Percentiles rank a stretch among this genome's conserved stretches.
These are phyloP conservation scores for Maudiozyma pseudohumilis DNA, from an alignment of 805 yeast species.

Conservation along the genomic window DNA sequence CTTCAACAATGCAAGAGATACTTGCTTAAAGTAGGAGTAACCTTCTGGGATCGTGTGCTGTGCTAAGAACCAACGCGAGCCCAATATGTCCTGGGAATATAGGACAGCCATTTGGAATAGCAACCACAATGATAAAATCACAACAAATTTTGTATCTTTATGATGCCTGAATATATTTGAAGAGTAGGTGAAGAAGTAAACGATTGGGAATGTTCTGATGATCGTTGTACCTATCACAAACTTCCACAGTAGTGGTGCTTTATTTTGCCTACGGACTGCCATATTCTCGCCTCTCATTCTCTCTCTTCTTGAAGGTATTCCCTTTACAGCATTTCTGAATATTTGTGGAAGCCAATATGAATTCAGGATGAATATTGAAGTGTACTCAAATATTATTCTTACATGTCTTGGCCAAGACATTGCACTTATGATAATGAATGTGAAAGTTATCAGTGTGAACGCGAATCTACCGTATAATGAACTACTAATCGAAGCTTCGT, in stretches of 20 bases:
- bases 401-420: constrained; percentile 52
- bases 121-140: constrained; percentile 45
- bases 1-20: constrained; percentile 20
- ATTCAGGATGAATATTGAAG: constrained; percentile 41
- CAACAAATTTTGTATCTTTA: constrained; percentile 42
- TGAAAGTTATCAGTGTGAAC: constrained; percentile 41
- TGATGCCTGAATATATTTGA: constrained; percentile 65
- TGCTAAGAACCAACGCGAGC: constrained; percentile 79
- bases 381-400: constrained; percentile 49
- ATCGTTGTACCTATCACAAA: constrained; percentile 62
- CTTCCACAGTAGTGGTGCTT: constrained; percentile 61
- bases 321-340: constrained; percentile 45
- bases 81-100: constrained; percentile 54
- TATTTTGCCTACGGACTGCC: constrained; percentile 21
- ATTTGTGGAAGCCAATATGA: constrained; percentile 89
- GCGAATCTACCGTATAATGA: constrained; percentile 49
- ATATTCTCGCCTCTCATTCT: constrained; percentile 10
- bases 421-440: constrained; percentile 49
- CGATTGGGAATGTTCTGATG: constrained; percentile 53
- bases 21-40: constrained; percentile 59
- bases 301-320: constrained; percentile 20
- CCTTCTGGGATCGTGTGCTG: constrained; percentile 66
- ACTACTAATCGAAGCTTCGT: constrained; percentile 49
- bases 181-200: constrained; percentile 45
- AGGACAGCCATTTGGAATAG: constrained; percentile 48